A percentile compares a stretch with the other conserved stretches of the same genome.
phyloP scores from a whole-genome alignment of 768 basidiomycete genomes.

The Trametopsis cervina region DNA sequence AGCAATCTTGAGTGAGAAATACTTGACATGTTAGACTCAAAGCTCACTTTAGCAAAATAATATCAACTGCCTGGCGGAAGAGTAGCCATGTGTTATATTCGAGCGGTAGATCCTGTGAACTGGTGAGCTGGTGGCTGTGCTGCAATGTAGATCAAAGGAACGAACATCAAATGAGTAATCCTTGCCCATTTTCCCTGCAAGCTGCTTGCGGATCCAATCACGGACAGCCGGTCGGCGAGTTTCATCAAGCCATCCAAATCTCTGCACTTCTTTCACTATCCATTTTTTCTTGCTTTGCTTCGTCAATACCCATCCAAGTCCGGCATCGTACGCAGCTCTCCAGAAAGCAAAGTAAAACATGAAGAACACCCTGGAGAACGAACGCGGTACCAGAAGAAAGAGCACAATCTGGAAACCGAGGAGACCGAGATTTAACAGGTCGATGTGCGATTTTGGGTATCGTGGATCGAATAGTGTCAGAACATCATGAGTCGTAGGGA shows the following conservation, averaged over 20 bases:
- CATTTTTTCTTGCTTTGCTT: slow-evolving; percentile 94
- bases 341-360: slow-evolving; percentile 89
- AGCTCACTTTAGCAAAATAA: slow-evolving; percentile 88
- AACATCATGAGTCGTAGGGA: slow-evolving; percentile 89
- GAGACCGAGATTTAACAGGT: slow-evolving; percentile 76
- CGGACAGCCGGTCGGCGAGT: slow-evolving; percentile 53
- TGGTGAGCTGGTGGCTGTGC: slow-evolving; percentile 5
- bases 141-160: slow-evolving; percentile 14
- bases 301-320: slow-evolving; percentile 89
- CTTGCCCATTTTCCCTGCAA: slow-evolving; percentile 89
- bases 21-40: background rate
- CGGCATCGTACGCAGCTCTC: slow-evolving; percentile 86
- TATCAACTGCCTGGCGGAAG: slow-evolving; percentile 92
- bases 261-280: slow-evolving; percentile 79
- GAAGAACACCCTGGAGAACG: slow-evolving; percentile 60
- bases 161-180: slow-evolving; percentile 89
- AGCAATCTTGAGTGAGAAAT: slow-evolving; percentile 5
- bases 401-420: slow-evolving; percentile 73
- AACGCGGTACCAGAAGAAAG: slow-evolving; percentile 58
- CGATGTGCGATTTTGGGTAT: slow-evolving; percentile 84
- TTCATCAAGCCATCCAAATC: slow-evolving; percentile 85
- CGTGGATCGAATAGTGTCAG: slow-evolving; percentile 80
- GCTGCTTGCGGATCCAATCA: slow-evolving; percentile 80
- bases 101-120: slow-evolving; percentile 69
- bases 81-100: slow-evolving; percentile 97